Evolutionary conservation across 139 green algal genomes (phyloP), one percentile per base, ranked within the genome.

Genomic region (Chlorella sorokiniana): DNA sequence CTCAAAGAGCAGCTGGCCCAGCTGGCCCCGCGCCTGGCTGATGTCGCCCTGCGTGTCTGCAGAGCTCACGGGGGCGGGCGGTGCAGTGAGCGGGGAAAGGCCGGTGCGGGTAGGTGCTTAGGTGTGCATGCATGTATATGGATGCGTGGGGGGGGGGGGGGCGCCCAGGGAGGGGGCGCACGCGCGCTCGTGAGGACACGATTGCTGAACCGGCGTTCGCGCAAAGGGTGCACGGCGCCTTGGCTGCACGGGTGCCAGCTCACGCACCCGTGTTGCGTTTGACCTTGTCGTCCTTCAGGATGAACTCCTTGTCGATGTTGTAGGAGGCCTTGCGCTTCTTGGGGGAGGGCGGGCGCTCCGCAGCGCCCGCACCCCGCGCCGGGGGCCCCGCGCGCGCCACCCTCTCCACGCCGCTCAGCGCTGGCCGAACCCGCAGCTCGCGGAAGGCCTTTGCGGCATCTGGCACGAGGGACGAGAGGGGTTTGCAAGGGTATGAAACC

Each of bases 311-410:
- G 33, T 74, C 71, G 1, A 79, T 62, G 31, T 68, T 78, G 42
- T 44, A 76, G 3, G 44, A n/a, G 35, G 82, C 82, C 74, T 86
- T 86, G 41, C 82, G 82, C 63, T 86, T 86, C 74, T 86, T 86
- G 20, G 73, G 82, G 16, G 71, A 77, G 31, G 71, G 33, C 14
- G 82, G 82, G n/a, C 64, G 81, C 31, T 54, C 59, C 1, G 41
- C 35, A 54, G 29, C 73, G 51, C 27, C 52, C 14, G 69, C 37
- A 1, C 18, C 23, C 31, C 54, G 23, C 33, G 29, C 42, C 20
- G 33, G 35, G 54, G 35, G 33, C 6, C 42, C 42, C 37, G 35
- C 37, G 29, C 40, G 44, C 69, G 45, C 35, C 33, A 62, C 9
- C 42, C 38, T 8, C 69, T 59, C 68, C 42, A 31, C 23, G 51